Base-by-base conservation (phyloP, 306 rosid genomes). In the Quercus bicolor region DNA sequence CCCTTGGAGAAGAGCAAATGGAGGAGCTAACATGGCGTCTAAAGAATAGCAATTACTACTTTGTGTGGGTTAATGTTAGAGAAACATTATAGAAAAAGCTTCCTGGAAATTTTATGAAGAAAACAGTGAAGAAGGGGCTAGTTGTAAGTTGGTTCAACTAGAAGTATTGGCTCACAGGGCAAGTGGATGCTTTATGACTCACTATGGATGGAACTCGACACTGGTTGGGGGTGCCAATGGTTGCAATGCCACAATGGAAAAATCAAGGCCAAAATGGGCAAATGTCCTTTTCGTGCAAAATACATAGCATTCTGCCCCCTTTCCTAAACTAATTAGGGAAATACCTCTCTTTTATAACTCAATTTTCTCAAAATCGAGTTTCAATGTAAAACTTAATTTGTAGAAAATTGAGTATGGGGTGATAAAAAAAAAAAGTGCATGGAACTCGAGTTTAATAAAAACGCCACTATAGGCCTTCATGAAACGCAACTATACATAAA, bases 71-170 rank as follows among this genome's bases (percentile, higher is more conserved):
- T 2, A 33, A 33, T 33, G 80, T 65, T 4, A 65, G 80, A 21
- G 80, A 76, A 0, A 24, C 74, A 0, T 73, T 65, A 65, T 12
- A 18, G 6, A 4, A 6, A 5, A 76, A 65, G 16, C 80, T 76
- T 29, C 80, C 80, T n/a, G 14, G 34, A 5, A 76, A 76, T 16
- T 76, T 65, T 31, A 5, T 52, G 14, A 56, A 61, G 19, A 43
- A 45, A 9, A 40, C 29, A 5, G 14, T 31, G 6, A 26, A 62
- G 13, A 62, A 28, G 1, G 79, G 73, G 1, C 31, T 64, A 16
- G 73, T 76, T n/a, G 73, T 76, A 14, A 45, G 28, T 34, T 76
- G 64, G 79, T 76, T 60, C 79, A 76, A 45, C 73, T 64, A 3
- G 52, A 76, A 20, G 79, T 64, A 24, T 4, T 76, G n/a, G 34